Percentiles rank a stretch among this genome's conserved stretches.
Evolutionary conservation across 2,329 filamentous ascomycete species (phyloP).

Genomic region (Eurotiales sp.): DNA sequence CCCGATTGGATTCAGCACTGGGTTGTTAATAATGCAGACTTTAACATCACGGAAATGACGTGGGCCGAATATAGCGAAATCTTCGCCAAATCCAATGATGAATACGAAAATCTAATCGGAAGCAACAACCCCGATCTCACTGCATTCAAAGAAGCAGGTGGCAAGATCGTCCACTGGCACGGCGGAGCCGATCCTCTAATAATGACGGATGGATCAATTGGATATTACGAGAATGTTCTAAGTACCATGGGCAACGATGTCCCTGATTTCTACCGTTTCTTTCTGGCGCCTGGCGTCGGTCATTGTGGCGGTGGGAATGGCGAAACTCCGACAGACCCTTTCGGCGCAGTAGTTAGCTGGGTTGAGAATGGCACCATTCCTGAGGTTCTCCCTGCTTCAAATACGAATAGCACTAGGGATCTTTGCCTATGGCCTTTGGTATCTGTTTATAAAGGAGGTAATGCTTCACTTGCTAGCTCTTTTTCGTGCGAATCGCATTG

Average conservation of each 20-base stretch:
- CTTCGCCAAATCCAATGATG: constrained; percentile 26
- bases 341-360: constrained; percentile 11
- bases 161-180: constrained; percentile 4
- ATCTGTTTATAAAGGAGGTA: not conserved
- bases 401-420: not conserved
- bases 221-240: not conserved
- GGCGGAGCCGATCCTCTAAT: constrained; percentile 4
- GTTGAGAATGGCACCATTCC: constrained; percentile 16
- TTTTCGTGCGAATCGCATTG: not conserved
- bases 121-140: constrained; percentile 19
- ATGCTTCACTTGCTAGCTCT: not conserved
- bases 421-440: not conserved
- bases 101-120: constrained; percentile 21
- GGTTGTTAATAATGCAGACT: not conserved
- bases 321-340: constrained; percentile 1
- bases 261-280: constrained; percentile 3
- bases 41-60: not conserved
- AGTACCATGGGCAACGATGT: not conserved
- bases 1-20: not conserved
- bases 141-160: not conserved
- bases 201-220: not conserved
- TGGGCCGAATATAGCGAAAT: constrained; percentile 24
- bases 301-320: constrained; percentile 30
- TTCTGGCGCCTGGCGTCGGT: constrained; percentile 28
- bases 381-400: not conserved